Conservation (phyloP, 805 yeast genomes). For the Dipodascopsis uninucleata region DNA sequence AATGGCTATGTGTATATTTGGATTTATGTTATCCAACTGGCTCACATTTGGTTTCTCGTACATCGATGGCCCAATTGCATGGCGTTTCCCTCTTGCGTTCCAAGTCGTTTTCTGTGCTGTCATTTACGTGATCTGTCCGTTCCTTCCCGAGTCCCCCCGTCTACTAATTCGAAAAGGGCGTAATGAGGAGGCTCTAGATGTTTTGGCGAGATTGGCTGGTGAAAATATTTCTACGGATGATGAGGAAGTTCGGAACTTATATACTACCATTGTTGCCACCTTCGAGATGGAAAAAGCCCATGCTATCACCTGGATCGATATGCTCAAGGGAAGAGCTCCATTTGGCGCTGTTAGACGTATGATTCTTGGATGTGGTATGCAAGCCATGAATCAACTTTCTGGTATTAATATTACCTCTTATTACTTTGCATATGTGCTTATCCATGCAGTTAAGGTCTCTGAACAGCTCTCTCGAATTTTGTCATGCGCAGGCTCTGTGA, state of each 20-base stretch:
- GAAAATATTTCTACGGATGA: conserved; percentile 16
- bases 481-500: conserved; percentile 34
- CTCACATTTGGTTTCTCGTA: conserved; percentile 68
- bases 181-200: conserved; percentile 52
- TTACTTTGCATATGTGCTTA: conserved; percentile 46
- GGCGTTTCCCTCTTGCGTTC: conserved; percentile 70
- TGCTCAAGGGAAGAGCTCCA: conserved; percentile 9
- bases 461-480: conserved; percentile 46
- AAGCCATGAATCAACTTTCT: conserved; percentile 26
- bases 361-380: conserved; percentile 23
- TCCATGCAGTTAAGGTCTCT: conserved; percentile 40
- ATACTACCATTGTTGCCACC: conserved; percentile 10
- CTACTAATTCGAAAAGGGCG: conserved; percentile 57
- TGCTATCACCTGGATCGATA: conserved; percentile 10
- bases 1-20: conserved; percentile 68
- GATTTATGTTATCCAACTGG: conserved; percentile 75
- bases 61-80: conserved; percentile 53
- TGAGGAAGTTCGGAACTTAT: conserved; percentile 13
- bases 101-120: conserved; percentile 70
- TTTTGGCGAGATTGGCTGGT: conserved; percentile 41
- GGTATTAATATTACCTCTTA: conserved; percentile 27
- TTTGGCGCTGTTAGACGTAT: conserved; percentile 18
- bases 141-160: conserved; percentile 75
- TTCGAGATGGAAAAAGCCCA: conserved; percentile 11
- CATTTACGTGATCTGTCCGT: conserved; percentile 52